Conservation (phyloP, 495 filamentous ascomycete species). For the Neurospora africana region DNA sequence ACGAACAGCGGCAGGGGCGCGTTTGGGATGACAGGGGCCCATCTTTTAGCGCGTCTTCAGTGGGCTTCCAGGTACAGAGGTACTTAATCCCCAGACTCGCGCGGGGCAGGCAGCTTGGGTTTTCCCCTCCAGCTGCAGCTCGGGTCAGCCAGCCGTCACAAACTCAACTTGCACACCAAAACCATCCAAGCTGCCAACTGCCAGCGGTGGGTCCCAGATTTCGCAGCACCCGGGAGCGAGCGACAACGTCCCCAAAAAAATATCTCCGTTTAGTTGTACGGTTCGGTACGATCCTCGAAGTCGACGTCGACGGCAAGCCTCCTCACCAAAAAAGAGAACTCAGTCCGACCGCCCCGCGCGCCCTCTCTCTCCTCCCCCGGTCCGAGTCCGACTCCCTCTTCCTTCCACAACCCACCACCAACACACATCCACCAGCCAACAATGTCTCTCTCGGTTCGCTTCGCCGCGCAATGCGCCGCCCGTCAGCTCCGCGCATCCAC, state of each 20-base stretch:
- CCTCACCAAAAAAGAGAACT: slow-evolving; percentile 3
- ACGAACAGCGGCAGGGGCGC: not conserved
- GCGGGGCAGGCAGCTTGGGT: not conserved
- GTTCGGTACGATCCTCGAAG: not conserved
- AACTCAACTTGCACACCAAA: not conserved
- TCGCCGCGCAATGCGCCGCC: slow-evolving; percentile 48
- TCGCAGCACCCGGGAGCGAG: not conserved
- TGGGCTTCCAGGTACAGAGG: not conserved
- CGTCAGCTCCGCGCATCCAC: slow-evolving; percentile 40
- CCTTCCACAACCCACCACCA: not conserved
- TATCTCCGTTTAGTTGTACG: not conserved
- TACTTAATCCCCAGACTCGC: not conserved
- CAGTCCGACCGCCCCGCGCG: slow-evolving; percentile 4
- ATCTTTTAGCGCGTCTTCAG: not conserved
- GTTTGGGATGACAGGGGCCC: not conserved
- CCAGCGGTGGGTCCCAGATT: not conserved
- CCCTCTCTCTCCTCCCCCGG: slow-evolving; percentile 3
- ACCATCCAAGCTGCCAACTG: not conserved
- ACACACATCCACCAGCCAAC: slow-evolving; percentile 6
- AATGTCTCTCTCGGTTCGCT: slow-evolving; percentile 51
- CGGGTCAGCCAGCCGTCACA: not conserved
- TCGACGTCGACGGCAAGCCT: not conserved
- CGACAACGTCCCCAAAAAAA: not conserved
- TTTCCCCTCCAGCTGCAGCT: not conserved
- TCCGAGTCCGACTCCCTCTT: not conserved